phyloP scores from a whole-genome alignment of 2,329 filamentous ascomycete genomes.

The Fusarium tanahbumbuense region DNA sequence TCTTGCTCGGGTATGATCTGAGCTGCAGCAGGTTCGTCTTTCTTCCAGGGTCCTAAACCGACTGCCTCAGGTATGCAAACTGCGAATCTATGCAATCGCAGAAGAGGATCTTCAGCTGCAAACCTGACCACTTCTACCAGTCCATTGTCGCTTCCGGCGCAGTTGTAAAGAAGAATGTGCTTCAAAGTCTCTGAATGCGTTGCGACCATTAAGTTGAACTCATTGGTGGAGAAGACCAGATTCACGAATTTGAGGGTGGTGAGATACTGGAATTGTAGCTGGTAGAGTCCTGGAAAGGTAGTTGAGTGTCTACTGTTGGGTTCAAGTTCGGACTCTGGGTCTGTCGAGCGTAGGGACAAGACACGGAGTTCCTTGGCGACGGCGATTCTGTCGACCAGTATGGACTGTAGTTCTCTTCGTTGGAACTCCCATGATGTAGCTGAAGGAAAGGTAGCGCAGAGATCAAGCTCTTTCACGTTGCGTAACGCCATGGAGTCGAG shows the following conservation, averaged over 20 bases:
- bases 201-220: neutral
- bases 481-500: neutral
- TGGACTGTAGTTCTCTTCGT: neutral
- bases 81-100: neutral
- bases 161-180: neutral
- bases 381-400: neutral
- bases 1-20: neutral
- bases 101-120: neutral
- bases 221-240: neutral
- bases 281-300: neutral
- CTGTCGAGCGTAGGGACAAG: neutral
- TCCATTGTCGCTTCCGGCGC: neutral
- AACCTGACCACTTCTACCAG: neutral
- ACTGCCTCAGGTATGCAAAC: neutral
- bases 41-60: neutral
- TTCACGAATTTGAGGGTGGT: neutral
- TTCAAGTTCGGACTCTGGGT: neutral
- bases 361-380: neutral
- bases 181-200: neutral
- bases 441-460: neutral
- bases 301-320: neutral
- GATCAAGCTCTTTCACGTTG: neutral
- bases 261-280: neutral
- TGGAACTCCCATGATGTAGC: neutral
- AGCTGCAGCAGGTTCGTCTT: neutral